These are phyloP conservation scores for Elaeis guineensis DNA, from an alignment of 176 grass and related monocot genomes.

Conservation along the genomic window DNA sequence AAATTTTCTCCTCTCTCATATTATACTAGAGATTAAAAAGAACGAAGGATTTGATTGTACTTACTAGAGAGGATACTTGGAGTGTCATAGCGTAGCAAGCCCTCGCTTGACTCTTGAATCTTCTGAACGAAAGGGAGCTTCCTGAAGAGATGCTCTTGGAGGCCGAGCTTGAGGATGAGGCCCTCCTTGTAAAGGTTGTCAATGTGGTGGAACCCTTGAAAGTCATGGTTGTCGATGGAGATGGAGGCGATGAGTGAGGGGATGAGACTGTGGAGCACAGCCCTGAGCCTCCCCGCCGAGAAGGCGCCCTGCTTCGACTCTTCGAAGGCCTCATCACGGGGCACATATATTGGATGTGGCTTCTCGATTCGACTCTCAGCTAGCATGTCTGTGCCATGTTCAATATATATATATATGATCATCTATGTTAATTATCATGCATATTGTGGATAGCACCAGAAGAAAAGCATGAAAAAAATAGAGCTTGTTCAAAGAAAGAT, in stretches of 20 bases:
- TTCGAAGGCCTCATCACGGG: slow-evolving; percentile 85
- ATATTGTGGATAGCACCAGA: no score
- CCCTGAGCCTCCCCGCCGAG: slow-evolving; percentile 72
- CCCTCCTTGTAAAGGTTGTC: slow-evolving; percentile 99
- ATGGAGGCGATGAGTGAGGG: slow-evolving; percentile 89
- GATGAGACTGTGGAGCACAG: slow-evolving; percentile 82
- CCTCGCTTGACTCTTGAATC: slow-evolving; percentile 95
- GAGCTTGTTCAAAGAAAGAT: no score
- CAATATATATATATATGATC: background rate
- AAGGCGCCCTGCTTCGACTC: slow-evolving; percentile 92
- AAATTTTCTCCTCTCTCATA: no score
- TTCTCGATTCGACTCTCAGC: slow-evolving; percentile 88
- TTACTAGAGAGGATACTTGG: slow-evolving; percentile 95
- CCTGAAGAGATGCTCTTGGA: slow-evolving; percentile 88
- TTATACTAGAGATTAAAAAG: no score
- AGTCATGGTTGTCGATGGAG: slow-evolving; percentile 75
- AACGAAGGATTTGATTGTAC: slow-evolving; percentile 4
- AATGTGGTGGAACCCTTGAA: slow-evolving; percentile 92
- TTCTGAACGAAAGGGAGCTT: slow-evolving; percentile 92
- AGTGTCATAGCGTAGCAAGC: slow-evolving; percentile 92
- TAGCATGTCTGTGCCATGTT: slow-evolving; percentile 43
- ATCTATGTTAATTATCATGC: no score
- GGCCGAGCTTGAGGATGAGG: slow-evolving; percentile 84
- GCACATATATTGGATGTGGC: slow-evolving; percentile 85
- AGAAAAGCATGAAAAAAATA: no score